Evolutionary conservation across 306 rosid genomes (phyloP).

Genomic region (Albizia julibrissin): DNA sequence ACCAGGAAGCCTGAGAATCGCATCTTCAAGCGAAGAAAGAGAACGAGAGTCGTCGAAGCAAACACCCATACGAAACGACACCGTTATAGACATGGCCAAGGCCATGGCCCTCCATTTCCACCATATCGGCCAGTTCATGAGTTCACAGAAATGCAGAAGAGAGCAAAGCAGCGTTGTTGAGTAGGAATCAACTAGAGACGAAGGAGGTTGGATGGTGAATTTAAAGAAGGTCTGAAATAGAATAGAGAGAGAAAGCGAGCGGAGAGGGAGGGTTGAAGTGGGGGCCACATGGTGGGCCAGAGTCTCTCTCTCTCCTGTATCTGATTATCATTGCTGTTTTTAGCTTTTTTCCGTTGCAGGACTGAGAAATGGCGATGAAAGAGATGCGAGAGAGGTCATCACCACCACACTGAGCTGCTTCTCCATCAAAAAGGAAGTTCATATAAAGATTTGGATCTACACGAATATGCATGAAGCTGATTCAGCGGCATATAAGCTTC

Average conservation of each 20-base stretch:
- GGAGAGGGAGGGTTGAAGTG: slow-evolving; percentile 22
- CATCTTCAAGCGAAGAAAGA: slow-evolving; percentile 43
- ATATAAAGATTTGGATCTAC: not conserved
- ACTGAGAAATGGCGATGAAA: slow-evolving; percentile 59
- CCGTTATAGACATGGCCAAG: slow-evolving; percentile 28
- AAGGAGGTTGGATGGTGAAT: slow-evolving; percentile 4
- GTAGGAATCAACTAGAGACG: not conserved
- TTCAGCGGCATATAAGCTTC: slow-evolving; percentile 22
- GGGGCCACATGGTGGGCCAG: slow-evolving; percentile 44
- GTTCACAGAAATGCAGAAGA: slow-evolving; percentile 14
- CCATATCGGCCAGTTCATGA: slow-evolving; percentile 37
- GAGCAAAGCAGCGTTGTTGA: not conserved
- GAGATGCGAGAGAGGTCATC: slow-evolving; percentile 50
- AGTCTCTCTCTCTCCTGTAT: slow-evolving; percentile 21
- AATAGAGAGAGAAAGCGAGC: slow-evolving; percentile 2
- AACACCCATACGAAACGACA: slow-evolving; percentile 35
- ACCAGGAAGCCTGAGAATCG: slow-evolving; percentile 57
- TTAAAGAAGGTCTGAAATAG: slow-evolving; percentile 15
- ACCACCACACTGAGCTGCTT: slow-evolving; percentile 39
- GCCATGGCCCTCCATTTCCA: slow-evolving; percentile 16
- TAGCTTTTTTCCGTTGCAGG: slow-evolving; percentile 56
- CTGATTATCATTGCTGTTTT: slow-evolving; percentile 48
- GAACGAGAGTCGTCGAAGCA: slow-evolving; percentile 30
- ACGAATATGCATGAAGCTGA: slow-evolving; percentile 28
- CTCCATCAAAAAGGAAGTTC: slow-evolving; percentile 30